These are phyloP conservation scores for Pyronema omphalodes DNA, from an alignment of 495 filamentous ascomycete genomes.

Conservation along the genomic window DNA sequence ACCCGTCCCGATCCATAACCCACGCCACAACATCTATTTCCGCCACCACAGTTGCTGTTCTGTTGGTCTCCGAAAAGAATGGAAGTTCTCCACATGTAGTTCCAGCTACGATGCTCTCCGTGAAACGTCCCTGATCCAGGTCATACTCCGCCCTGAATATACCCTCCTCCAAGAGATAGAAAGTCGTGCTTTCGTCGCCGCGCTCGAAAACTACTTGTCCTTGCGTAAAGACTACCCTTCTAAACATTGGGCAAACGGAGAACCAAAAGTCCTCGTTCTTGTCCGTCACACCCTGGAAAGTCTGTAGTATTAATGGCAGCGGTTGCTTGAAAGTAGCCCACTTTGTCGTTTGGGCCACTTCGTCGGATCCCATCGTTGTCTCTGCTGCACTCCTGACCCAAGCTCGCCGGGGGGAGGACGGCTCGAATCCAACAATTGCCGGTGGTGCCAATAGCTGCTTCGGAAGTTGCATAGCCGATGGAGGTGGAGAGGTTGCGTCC, in stretches of 20 bases:
- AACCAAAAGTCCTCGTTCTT: conserved; percentile 94
- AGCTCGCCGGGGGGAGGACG: conserved; percentile 58
- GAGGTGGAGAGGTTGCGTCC: not conserved
- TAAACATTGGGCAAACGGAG: conserved; percentile 52
- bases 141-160: conserved; percentile 81
- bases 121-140: conserved; percentile 70
- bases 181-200: conserved; percentile 40
- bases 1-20: conserved; percentile 51
- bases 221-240: conserved; percentile 40
- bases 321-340: conserved; percentile 82
- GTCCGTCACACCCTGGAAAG: conserved; percentile 66
- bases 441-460: conserved; percentile 5
- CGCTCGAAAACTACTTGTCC: conserved; percentile 59
- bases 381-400: conserved; percentile 63
- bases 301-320: conserved; percentile 74
- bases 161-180: conserved; percentile 82
- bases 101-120: conserved; percentile 75
- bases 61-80: conserved; percentile 76
- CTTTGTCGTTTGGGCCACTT: conserved; percentile 33
- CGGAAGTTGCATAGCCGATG: not conserved
- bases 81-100: conserved; percentile 91
- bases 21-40: conserved; percentile 70
- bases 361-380: conserved; percentile 44
- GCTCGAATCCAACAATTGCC: not conserved
- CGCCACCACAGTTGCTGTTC: conserved; percentile 69